Evolutionary conservation across 2,329 filamentous ascomycete genomes (phyloP), one percentile per base, ranked within the genome.

Genomic region (Aspergillus terreus): DNA sequence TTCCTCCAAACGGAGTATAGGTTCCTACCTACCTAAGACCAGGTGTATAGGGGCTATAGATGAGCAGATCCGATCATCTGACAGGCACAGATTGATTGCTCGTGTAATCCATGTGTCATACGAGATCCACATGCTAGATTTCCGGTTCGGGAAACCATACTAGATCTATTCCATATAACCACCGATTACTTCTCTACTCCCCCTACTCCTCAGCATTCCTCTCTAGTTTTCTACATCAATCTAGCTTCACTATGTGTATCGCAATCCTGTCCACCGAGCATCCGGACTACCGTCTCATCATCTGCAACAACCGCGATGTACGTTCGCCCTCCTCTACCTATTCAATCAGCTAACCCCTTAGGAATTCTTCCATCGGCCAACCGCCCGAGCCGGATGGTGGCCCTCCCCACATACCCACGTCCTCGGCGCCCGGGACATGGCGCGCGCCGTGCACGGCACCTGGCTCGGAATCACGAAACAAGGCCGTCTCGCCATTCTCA

Each of bases 401-500:
- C 73, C 76, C 38, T 54, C 69, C 3, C 79, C 80, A 2, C 65
- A 82, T 58, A 56, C 65, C 4, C 73, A 83, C 49, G 75, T 85
- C 42, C 71, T 84, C 3, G 81, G 79, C 17, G 81, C 81, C 6
- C 79, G 81, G 21, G 82, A 85, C 60, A 73, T 84, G 10, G 77
- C 82, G 47, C 78, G 81, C 10, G 63, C 75, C 6, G 76, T 73
- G 27, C 78, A 80, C 47, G 82, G 82, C 15, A 84, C 82, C 53
- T 85, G 82, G 82, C 75, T 84, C 11, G 82, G 80, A 47, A 73
- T 84, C 52, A 84, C 81, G 5, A 75, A 71, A 25, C 73, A 81
- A 56, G 82, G 82, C 44, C 78, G 79, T 43, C 65, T 85, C 32
- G 81, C 81, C 9, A 78, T 82, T 10, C 71, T 85, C 21, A 84